phyloP scores from a whole-genome alignment of 495 filamentous ascomycete species.

The Staphylotrichum longicolle region DNA sequence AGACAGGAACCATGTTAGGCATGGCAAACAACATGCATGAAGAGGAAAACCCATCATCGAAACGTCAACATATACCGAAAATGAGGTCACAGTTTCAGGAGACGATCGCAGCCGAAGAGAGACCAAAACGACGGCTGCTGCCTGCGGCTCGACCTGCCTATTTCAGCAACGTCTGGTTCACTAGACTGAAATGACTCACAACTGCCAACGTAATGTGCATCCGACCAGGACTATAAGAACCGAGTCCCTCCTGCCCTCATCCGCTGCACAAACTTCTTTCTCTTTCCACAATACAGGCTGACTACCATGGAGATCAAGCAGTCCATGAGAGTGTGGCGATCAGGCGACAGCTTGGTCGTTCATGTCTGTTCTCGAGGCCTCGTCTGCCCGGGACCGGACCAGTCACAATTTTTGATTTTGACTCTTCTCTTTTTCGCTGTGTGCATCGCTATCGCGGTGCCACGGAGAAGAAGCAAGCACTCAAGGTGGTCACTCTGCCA shows the following conservation, averaged over 20 bases:
- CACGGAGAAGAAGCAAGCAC: neutral
- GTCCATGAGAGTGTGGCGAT: neutral
- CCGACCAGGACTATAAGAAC: neutral
- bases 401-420: neutral
- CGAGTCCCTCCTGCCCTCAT: neutral
- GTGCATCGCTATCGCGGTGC: slow-evolving; percentile 3
- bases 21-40: too few species aligned
- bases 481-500: neutral
- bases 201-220: neutral
- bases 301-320: neutral
- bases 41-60: too few species aligned
- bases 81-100: too few species aligned
- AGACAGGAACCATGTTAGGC: too few species aligned
- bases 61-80: too few species aligned
- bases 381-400: neutral
- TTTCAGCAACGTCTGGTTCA: neutral
- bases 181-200: too few species aligned
- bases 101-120: too few species aligned
- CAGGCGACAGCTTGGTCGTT: neutral
- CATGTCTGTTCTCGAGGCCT: neutral
- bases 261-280: neutral
- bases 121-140: too few species aligned
- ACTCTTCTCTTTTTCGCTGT: neutral
- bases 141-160: neutral
- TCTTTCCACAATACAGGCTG: neutral